These are phyloP conservation scores for Camelina neglecta DNA, from an alignment of 345 rosid species.

Conservation along the genomic window DNA sequence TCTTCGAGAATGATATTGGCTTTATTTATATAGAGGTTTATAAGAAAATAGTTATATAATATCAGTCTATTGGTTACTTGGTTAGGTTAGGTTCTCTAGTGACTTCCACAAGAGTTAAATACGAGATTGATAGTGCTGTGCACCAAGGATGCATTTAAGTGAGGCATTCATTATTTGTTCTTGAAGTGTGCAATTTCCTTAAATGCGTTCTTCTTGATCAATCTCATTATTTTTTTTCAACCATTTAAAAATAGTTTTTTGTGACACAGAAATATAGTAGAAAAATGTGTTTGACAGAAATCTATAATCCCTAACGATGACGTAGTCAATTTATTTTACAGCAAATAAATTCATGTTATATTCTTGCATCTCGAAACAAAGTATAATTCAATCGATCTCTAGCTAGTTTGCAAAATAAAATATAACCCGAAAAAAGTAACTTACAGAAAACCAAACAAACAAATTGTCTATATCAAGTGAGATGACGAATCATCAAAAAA, in stretches of 20 bases:
- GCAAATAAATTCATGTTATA: neutral
- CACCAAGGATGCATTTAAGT: conserved; percentile 36
- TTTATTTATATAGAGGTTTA: conserved; percentile 33
- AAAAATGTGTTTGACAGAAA: neutral
- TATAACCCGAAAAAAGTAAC: neutral
- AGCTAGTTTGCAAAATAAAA: conserved; percentile 4
- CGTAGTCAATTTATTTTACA: neutral
- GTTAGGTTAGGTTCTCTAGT: conserved; percentile 9
- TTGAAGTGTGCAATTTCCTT: conserved; percentile 43
- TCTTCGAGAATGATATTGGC: conserved; percentile 20
- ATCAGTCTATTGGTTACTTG: neutral
- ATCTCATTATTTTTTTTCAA: neutral
- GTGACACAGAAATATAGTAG: neutral
- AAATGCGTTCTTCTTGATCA: conserved; percentile 26
- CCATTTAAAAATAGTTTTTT: neutral
- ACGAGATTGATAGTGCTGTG: conserved; percentile 23
- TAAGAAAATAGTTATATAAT: neutral
- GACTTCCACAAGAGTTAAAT: conserved; percentile 35
- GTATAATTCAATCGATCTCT: neutral
- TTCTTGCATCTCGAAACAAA: neutral
- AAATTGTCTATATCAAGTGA: neutral
- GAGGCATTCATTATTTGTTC: conserved; percentile 34
- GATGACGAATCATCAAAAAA: neutral
- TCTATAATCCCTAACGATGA: neutral
- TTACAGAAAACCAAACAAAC: neutral